Percentiles rank a stretch among this genome's conserved stretches.
Evolutionary conservation across 441 rosid genomes (phyloP).

Genomic region (Iberis amara): DNA sequence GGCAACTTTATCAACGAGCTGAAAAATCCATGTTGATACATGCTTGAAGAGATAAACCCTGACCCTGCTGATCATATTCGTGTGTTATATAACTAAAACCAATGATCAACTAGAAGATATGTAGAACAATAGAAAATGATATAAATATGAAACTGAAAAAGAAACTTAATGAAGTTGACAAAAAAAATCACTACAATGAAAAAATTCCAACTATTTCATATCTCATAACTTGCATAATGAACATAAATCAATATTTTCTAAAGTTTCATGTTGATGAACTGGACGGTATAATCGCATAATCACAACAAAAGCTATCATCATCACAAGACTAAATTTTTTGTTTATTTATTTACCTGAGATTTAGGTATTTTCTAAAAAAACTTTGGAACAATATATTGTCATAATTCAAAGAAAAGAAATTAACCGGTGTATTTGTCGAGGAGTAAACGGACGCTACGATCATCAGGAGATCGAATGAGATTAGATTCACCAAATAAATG

Average conservation of each 20-base stretch:
- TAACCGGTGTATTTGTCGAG: conserved; percentile 77
- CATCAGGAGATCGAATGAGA: conserved; percentile 66
- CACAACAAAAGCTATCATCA: background rate
- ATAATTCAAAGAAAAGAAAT: background rate
- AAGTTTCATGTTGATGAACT: background rate
- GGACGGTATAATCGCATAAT: background rate
- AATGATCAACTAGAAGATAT: no score
- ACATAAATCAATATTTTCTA: background rate
- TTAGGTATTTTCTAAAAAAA: background rate
- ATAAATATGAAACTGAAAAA: no score
- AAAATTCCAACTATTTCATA: no score
- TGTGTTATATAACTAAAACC: no score
- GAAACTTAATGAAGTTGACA: no score
- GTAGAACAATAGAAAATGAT: no score
- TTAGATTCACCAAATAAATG: conserved; percentile 85
- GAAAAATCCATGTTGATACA: conserved; percentile 81
- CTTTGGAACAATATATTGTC: background rate
- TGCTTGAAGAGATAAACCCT: conserved; percentile 77
- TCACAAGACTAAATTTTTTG: conserved; percentile 1
- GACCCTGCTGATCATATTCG: conserved; percentile 60
- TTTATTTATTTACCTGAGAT: background rate
- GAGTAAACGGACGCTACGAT: conserved; percentile 66
- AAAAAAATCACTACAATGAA: no score
- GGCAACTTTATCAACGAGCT: conserved; percentile 91
- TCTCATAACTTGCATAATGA: no score